Evolutionary conservation across 1,139 yeast genomes (phyloP).

Genomic region (Suhomyces bribrorum): DNA sequence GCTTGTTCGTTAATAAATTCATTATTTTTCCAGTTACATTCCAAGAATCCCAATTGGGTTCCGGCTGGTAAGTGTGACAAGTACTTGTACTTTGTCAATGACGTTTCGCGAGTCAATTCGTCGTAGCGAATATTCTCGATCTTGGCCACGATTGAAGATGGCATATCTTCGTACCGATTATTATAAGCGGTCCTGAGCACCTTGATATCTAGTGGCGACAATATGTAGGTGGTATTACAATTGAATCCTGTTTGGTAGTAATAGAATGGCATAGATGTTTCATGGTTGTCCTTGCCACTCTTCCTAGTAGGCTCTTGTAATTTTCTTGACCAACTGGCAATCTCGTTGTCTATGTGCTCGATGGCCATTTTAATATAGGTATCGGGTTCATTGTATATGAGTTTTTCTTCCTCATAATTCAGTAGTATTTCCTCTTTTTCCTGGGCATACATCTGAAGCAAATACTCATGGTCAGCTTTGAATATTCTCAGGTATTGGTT

Average conservation of each 20-base stretch:
- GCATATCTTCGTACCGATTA: constrained; percentile 59
- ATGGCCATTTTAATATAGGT: constrained; percentile 60
- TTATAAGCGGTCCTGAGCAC: constrained; percentile 67
- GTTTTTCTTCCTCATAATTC: constrained; percentile 57
- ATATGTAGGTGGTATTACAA: constrained; percentile 62
- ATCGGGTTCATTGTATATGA: constrained; percentile 61
- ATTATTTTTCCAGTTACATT: constrained; percentile 73
- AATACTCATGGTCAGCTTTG: constrained; percentile 59
- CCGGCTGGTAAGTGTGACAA: constrained; percentile 83
- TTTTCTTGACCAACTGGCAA: constrained; percentile 37
- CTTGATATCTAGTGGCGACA: constrained; percentile 78
- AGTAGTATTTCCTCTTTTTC: constrained; percentile 54
- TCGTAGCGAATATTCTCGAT: constrained; percentile 72
- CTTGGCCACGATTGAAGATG: constrained; percentile 58
- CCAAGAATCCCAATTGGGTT: constrained; percentile 79
- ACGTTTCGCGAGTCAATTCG: constrained; percentile 53
- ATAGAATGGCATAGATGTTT: constrained; percentile 23
- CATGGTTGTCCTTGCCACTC: background rate
- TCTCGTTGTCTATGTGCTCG: constrained; percentile 49
- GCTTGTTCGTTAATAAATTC: constrained; percentile 49
- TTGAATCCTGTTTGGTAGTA: constrained; percentile 77
- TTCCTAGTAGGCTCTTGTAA: constrained; percentile 12
- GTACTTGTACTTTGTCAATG: constrained; percentile 68
- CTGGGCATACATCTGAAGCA: constrained; percentile 51
- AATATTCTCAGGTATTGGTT: constrained; percentile 53